A percentile compares a stretch with the other conserved stretches of the same genome.
Conservation (phyloP, 495 filamentous ascomycete genomes). For the Aspergillus hancockii region DNA sequence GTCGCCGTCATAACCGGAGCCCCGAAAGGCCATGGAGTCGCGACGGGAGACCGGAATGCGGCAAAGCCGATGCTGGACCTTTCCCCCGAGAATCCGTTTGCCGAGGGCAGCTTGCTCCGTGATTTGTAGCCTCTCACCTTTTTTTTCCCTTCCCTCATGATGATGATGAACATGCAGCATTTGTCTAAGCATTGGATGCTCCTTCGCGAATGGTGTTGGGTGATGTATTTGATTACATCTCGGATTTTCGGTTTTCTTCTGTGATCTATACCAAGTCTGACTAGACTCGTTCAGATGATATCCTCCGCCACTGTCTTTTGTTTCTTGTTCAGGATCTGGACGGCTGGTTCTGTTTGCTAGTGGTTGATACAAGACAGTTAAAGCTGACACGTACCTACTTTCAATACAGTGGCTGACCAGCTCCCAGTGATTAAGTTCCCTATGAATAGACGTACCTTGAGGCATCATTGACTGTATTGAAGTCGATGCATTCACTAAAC, state of each 20-base stretch:
- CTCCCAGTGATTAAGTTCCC: too few relatives aligned
- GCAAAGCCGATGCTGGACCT: constrained; percentile 59
- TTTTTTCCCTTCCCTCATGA: not conserved
- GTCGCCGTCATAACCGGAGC: constrained; percentile 15
- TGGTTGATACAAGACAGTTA: not conserved
- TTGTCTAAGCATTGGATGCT: constrained; percentile 1
- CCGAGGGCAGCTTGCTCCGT: constrained; percentile 54
- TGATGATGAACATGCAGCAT: not conserved
- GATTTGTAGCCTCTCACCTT: constrained; percentile 23
- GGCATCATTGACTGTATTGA: not conserved
- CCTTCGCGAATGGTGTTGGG: not conserved
- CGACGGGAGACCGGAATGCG: constrained; percentile 51
- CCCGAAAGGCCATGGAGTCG: constrained; percentile 50
- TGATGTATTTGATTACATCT: not conserved
- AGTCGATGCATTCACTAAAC: too few relatives aligned
- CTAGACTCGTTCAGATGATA: not conserved
- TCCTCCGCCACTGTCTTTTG: not conserved
- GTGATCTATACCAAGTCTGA: not conserved
- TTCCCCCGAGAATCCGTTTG: constrained; percentile 51
- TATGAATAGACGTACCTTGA: not conserved
- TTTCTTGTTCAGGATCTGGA: not conserved
- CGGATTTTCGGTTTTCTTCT: not conserved
- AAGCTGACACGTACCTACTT: not conserved
- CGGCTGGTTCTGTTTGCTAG: not conserved
- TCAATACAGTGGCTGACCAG: too few relatives aligned